phyloP scores from a whole-genome alignment of 108 stramenopile species.

The Fragilaria crotonensis region DNA sequence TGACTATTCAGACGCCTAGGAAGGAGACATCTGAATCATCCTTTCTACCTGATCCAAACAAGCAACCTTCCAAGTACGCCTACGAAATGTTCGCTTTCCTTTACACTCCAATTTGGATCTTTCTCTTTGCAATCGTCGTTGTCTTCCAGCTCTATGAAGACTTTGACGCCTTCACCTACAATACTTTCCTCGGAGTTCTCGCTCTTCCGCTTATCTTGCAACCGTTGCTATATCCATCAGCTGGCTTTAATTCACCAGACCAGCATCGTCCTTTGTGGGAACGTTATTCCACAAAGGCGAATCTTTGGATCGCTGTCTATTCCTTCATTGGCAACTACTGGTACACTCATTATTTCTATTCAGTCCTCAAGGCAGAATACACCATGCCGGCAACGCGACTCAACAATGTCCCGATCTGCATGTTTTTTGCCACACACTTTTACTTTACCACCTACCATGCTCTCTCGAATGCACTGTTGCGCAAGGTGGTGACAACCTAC shows the following conservation, averaged over 20 bases:
- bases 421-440: conserved; percentile 95
- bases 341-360: conserved; percentile 96
- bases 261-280: conserved; percentile 43
- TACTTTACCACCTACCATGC: conserved; percentile 96
- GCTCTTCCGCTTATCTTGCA: conserved; percentile 79
- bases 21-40: conserved; percentile 1
- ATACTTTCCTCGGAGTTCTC: conserved; percentile 62
- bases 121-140: conserved; percentile 66
- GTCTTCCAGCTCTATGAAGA: conserved; percentile 74
- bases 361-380: conserved; percentile 90
- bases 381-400: conserved; percentile 90
- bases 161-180: conserved; percentile 71
- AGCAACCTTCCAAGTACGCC: conserved; percentile 70
- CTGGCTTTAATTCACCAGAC: conserved; percentile 60
- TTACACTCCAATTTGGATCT: conserved; percentile 85
- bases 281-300: conserved; percentile 88
- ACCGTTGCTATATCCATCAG: conserved; percentile 68
- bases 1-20: conserved; percentile 38
- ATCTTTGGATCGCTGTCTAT: conserved; percentile 86
- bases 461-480: conserved; percentile 84
- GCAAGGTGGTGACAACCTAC: conserved; percentile 64
- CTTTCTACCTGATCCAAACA: conserved; percentile 32
- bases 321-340: conserved; percentile 98
- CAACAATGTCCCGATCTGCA: conserved; percentile 93
- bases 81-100: conserved; percentile 63